Base-by-base conservation (phyloP, 768 basidiomycete genomes). In the Trametes sanguinea region DNA sequence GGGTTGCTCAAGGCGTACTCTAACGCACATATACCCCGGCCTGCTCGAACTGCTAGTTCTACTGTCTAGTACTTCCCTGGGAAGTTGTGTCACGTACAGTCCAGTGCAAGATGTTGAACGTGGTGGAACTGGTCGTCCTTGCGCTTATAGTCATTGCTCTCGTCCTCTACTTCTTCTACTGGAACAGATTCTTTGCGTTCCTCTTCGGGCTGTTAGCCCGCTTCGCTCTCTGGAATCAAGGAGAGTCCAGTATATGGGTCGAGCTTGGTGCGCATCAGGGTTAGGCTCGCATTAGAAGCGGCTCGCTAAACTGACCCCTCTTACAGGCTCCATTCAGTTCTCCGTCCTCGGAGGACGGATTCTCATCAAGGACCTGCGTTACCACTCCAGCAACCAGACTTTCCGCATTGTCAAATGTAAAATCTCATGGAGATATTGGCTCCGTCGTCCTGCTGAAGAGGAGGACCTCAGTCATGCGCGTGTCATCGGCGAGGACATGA, bases 361-460 rank as follows among this genome's bases (percentile, higher is more conserved):
- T 53, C 82, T 95, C 22, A 80, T 98, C 68, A 94, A 92, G 76
- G 92, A 98, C 71, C 72, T 97, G 35, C 79, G 83, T 16, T 98
- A 98, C 73, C 86, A 96, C 73, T 95, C 94, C 2, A 90, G 92
- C 71, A 98, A 96, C 74, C 90, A 97, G 73, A 92, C 90, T 17
- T 80, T 95, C 46, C 86, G 86, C 63, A 81, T 94, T 53, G 84
- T 93, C 50, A 92, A 93, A 74, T 91, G 88, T 1, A 86, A 93
- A 70, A 74, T 98, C 51, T 89, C 89, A 66, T 98, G 95, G 94
- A 82, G 93, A 65, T 98, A 96, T 73, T 98, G 96, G 96, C 81
- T 93, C 51, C 86, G 94, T 59, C 77, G 82, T 43, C 89, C 94
- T 2, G 84, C 89, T 8, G 82, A 85, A n/a, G 89, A 88, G 65